phyloP scores from a whole-genome alignment of 352 stramenopile species.

The Pythium scleroteichum region DNA sequence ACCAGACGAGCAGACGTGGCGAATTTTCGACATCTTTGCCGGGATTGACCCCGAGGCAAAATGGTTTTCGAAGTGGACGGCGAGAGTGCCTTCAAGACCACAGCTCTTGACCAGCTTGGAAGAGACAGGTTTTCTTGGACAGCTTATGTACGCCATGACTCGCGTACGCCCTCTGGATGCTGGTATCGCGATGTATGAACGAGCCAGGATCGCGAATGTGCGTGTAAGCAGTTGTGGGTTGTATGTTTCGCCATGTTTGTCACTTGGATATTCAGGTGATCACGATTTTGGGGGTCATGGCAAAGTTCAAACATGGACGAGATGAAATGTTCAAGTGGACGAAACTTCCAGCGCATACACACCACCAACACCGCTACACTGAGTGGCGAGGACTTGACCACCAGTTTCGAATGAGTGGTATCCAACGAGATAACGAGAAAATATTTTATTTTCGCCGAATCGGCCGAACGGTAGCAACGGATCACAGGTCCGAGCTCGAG shows the following conservation, averaged over 20 bases:
- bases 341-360: conserved; percentile 19
- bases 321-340: conserved; percentile 6
- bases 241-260: too few species aligned
- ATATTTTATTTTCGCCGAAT: conserved; percentile 3
- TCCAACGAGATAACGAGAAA: conserved; percentile 12
- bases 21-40: conserved; percentile 34
- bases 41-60: conserved; percentile 33
- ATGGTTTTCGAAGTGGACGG: conserved; percentile 56
- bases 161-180: conserved; percentile 33
- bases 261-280: too few species aligned
- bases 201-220: conserved; percentile 1
- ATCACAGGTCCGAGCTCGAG: conserved; percentile 11
- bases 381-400: conserved; percentile 12
- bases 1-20: conserved; percentile 30
- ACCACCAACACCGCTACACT: conserved; percentile 8
- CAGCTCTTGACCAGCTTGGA: conserved; percentile 44
- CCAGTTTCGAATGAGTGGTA: conserved; percentile 7
- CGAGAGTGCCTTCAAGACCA: conserved; percentile 33
- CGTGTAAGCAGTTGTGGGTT: too few species aligned
- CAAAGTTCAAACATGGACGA: conserved; percentile 5
- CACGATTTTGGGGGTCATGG: too few species aligned
- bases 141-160: conserved; percentile 47
- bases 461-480: background rate
- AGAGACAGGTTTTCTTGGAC: conserved; percentile 17
- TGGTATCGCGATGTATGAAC: background rate